These are phyloP conservation scores for Eucalyptus dawsonii DNA, from an alignment of 345 rosid species.

Conservation along the genomic window DNA sequence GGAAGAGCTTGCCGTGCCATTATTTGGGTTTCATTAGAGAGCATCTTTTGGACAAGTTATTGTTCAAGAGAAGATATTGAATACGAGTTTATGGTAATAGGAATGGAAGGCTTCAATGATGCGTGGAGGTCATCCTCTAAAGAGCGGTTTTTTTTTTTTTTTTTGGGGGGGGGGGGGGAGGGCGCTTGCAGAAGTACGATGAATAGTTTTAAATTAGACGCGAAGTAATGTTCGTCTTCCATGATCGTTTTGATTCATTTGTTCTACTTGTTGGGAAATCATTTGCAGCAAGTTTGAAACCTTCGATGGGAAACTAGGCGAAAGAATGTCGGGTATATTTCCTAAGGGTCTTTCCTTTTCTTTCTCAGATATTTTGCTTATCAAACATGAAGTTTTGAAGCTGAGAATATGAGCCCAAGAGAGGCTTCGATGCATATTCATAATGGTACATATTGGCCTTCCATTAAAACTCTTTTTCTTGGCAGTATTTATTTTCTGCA, in stretches of 20 bases:
- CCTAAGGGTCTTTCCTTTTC: background rate
- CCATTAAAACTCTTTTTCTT: background rate
- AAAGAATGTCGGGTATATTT: slow-evolving; percentile 39
- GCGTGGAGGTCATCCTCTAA: slow-evolving; percentile 53
- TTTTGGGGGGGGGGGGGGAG: too few species aligned
- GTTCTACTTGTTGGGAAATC: slow-evolving; percentile 7
- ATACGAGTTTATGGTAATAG: slow-evolving; percentile 4
- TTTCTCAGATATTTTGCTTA: background rate
- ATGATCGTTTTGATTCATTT: background rate
- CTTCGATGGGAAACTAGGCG: slow-evolving; percentile 44
- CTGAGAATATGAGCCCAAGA: background rate
- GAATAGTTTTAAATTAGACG: background rate
- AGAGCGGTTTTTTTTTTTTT: slow-evolving; percentile 7
- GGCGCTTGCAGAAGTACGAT: slow-evolving; percentile 39
- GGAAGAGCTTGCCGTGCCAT: background rate
- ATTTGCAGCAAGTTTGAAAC: too few species aligned
- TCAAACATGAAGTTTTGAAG: background rate
- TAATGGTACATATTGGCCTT: background rate
- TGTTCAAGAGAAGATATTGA: background rate
- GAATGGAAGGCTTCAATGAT: slow-evolving; percentile 14
- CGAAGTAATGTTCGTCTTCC: background rate
- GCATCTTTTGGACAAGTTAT: background rate
- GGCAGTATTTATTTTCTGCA: background rate
- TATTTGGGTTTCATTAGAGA: background rate
- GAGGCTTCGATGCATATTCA: background rate